Evolutionary conservation across 139 green algal genomes (phyloP), one percentile per base, ranked within the genome.

Genomic region (Chlorella sp.): DNA sequence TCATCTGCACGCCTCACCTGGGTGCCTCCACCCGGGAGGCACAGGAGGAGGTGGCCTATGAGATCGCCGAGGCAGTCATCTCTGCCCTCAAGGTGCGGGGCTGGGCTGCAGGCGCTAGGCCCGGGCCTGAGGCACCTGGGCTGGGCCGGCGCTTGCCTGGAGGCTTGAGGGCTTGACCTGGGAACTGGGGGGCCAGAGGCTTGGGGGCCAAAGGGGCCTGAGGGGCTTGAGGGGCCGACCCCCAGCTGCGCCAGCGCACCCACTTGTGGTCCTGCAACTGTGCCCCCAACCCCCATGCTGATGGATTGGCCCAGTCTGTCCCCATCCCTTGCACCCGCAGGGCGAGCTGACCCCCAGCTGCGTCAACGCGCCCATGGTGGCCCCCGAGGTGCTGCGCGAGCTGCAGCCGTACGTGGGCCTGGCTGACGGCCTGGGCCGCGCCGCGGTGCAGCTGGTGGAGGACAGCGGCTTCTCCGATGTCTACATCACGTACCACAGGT

Each of bases 1-100:
- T 99, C 51, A 91, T 99, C 64, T 95, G 91, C 90, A 99, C 97
- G 7, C 97, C 97, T 25, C 97, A 99, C 92, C 89, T 99, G 84
- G 97, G 97, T 67, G 97, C 97, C 71, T 95, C 86, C 87, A 99
- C 97, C 25, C 76, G 65, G 4, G 97, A 99, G 88, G 97, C 97
- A 4, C 97, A 98, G 91, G 97, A 98, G 88, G 97, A 94, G 32
- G 97, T 99, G 65, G 93, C 97, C 16, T 90, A 98, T 0, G 97
- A 99, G 89, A 96, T 99, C 86, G 96, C 96, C 15, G 95, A 99
- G 87, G 96, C 96, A 11, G 96, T 99, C 25, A 87, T 97, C 38
- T 91, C 92, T 47, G 96, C 97, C 7, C 94, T 99, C 39, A 88
- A 92, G 70, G 93, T 91, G n/a, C 38, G 91, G 23, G n/a, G n/a